Percentiles rank a stretch among this genome's conserved stretches.
These are phyloP conservation scores for Lomentospora prolificans DNA, from an alignment of 2,329 filamentous ascomycete species.

Conservation along the genomic window DNA sequence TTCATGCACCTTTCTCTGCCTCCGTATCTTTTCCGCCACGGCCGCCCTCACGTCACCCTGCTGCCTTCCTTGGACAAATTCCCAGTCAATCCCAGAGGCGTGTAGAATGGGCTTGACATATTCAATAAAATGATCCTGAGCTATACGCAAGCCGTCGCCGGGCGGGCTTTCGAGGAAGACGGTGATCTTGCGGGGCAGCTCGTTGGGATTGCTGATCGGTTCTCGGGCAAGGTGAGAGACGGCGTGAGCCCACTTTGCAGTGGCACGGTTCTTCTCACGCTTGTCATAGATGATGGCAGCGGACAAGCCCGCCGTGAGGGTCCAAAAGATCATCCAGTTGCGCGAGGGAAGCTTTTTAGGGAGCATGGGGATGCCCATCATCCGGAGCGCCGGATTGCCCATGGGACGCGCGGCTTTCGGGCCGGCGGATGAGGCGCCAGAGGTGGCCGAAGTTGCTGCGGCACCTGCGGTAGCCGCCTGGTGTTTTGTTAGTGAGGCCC, in stretches of 20 bases:
- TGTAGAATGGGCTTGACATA: constrained; percentile 91
- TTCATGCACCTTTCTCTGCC: constrained; percentile 52
- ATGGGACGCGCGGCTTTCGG: constrained; percentile 1
- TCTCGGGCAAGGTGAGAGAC: constrained; percentile 79
- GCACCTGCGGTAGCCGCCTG: not conserved
- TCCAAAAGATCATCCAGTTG: constrained; percentile 95
- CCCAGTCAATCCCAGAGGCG: constrained; percentile 86
- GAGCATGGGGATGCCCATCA: constrained; percentile 78
- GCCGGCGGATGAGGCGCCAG: not conserved
- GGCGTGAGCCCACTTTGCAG: constrained; percentile 75
- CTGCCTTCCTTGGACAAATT: constrained; percentile 82
- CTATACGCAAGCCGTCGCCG: constrained; percentile 69
- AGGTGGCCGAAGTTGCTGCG: not conserved
- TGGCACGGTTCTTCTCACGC: constrained; percentile 75
- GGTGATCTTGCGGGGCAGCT: constrained; percentile 74
- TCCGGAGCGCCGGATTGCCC: constrained; percentile 62
- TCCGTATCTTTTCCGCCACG: constrained; percentile 76
- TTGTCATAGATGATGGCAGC: constrained; percentile 84
- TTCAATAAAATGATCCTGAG: constrained; percentile 92
- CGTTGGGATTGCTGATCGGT: constrained; percentile 54
- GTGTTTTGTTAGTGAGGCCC: constrained; percentile 1
- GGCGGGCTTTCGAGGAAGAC: constrained; percentile 81
- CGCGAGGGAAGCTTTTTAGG: constrained; percentile 80
- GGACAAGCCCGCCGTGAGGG: constrained; percentile 66
- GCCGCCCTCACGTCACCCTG: constrained; percentile 89